These are phyloP conservation scores for Magnolia changhungtana DNA, from an alignment of 164 flowering plant species.

Conservation along the genomic window DNA sequence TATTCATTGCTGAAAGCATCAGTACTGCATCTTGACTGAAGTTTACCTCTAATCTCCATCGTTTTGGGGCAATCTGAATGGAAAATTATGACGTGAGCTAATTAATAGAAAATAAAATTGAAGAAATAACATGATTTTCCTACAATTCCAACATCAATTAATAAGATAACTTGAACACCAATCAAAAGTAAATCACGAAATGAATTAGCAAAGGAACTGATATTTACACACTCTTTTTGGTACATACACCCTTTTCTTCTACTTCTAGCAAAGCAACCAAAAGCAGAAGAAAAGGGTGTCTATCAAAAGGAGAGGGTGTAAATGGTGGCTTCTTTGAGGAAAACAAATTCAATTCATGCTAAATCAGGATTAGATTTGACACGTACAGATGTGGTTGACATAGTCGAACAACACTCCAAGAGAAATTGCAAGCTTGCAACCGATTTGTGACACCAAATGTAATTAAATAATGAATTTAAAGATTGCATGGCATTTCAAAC, in stretches of 20 bases:
- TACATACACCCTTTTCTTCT: not conserved
- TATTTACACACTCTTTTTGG: not conserved
- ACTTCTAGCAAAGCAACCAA: not conserved
- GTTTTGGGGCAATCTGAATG: conserved; percentile 74
- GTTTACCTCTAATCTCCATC: conserved; percentile 91
- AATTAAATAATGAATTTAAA: too few relatives aligned
- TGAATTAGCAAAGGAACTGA: not conserved
- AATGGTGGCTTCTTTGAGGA: not conserved
- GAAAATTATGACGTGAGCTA: not conserved
- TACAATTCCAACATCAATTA: conserved; percentile 50
- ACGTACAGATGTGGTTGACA: too few relatives aligned
- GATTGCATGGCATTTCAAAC: too few relatives aligned
- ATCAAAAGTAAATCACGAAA: not conserved
- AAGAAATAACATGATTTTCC: not conserved
- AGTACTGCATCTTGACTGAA: conserved; percentile 89
- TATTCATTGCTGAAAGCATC: conserved; percentile 98
- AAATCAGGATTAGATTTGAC: too few relatives aligned
- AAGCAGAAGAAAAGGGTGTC: not conserved
- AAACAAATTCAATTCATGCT: too few relatives aligned
- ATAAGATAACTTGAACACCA: conserved; percentile 35
- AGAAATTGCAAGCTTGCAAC: too few relatives aligned
- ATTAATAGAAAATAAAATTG: not conserved
- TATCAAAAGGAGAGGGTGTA: not conserved
- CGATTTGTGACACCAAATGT: too few relatives aligned
- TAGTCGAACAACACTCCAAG: too few relatives aligned